A percentile compares a stretch with the other conserved stretches of the same genome.
Evolutionary conservation across 352 stramenopile species (phyloP).

Genomic region (Globisporangium spiculum): DNA sequence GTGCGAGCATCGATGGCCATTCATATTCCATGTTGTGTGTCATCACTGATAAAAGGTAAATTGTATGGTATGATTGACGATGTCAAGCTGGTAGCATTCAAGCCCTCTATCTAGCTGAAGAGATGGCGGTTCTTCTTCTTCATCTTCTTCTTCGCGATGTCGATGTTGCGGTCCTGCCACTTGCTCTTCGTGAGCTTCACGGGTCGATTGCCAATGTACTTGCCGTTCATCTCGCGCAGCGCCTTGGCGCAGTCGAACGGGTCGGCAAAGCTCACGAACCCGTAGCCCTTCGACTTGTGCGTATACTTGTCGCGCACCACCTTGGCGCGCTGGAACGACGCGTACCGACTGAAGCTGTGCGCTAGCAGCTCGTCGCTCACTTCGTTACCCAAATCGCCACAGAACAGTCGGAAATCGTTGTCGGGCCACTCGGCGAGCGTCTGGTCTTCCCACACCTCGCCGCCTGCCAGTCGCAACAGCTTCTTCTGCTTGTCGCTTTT

Average conservation of each 20-base stretch:
- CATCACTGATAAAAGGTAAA: neutral
- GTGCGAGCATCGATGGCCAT: neutral
- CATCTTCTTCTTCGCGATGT: conserved; percentile 88
- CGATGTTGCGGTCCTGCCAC: conserved; percentile 93
- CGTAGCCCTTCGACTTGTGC: conserved; percentile 92
- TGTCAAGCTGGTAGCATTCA: neutral
- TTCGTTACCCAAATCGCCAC: conserved; percentile 93
- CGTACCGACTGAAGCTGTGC: conserved; percentile 72
- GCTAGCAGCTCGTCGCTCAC: conserved; percentile 86
- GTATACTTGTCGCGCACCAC: conserved; percentile 84
- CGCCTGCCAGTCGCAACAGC: conserved; percentile 65
- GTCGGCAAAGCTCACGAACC: conserved; percentile 94
- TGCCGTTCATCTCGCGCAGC: conserved; percentile 96
- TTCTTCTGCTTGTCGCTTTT: conserved; percentile 37
- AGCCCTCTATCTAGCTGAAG: conserved; percentile 35
- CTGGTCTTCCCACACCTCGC: conserved; percentile 90
- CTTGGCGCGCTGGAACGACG: conserved; percentile 75
- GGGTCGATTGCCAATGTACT: conserved; percentile 93
- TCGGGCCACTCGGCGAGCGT: conserved; percentile 94
- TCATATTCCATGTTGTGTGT: neutral
- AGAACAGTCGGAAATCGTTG: conserved; percentile 96
- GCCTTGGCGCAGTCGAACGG: conserved; percentile 93
- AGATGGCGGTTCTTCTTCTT: conserved; percentile 80
- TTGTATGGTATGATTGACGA: neutral
- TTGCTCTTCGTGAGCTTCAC: conserved; percentile 95